phyloP scores from a whole-genome alignment of 164 flowering plant genomes.

The Kingdonia uniflora region DNA sequence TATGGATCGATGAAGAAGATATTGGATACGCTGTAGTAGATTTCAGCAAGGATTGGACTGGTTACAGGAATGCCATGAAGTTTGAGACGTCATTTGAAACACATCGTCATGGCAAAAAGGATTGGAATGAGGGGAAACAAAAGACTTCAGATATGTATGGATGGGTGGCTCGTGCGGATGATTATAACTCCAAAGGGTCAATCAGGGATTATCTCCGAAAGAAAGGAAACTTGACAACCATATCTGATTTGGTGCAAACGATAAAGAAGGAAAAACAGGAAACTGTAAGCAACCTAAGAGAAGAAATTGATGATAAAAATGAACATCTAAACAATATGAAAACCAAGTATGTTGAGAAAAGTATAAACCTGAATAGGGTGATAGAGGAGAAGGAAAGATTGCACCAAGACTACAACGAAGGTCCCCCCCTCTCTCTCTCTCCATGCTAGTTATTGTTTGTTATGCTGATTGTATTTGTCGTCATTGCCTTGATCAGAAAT shows the following conservation, averaged over 20 bases:
- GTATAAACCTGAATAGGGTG: constrained; percentile 22
- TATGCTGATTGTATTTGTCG: neutral
- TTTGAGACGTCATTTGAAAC: constrained; percentile 14
- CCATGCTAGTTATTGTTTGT: neutral
- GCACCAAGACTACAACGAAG: constrained; percentile 56
- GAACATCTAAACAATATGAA: constrained; percentile 47
- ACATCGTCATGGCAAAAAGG: constrained; percentile 41
- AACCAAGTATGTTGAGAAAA: constrained; percentile 33
- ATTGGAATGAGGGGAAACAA: constrained; percentile 33
- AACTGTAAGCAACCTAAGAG: constrained; percentile 54
- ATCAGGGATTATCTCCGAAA: constrained; percentile 68
- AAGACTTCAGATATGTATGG: constrained; percentile 47
- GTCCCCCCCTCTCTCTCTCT: constrained; percentile 15
- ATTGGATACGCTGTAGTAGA: constrained; percentile 10
- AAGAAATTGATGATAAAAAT: constrained; percentile 56
- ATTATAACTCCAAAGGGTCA: constrained; percentile 35
- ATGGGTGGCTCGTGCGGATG: constrained; percentile 93
- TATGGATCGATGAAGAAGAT: constrained; percentile 1
- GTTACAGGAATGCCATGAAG: constrained; percentile 14
- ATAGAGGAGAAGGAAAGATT: constrained; percentile 59
- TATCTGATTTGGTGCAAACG: constrained; percentile 58
- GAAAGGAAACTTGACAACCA: constrained; percentile 60
- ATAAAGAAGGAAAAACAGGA: constrained; percentile 50
- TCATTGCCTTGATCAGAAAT: constrained; percentile 3
- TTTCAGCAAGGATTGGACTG: constrained; percentile 12